Conservation (phyloP, 345 rosid species). For the Arabidopsis thaliana region TAIR10.1 NC_003071.7:10970501-10971000, state of each 20-base stretch:
- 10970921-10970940: constrained; percentile 82
- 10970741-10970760: constrained; percentile 85
- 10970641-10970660: constrained; percentile 74
- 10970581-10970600: constrained; percentile 12
- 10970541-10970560: constrained; percentile 41
- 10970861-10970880: constrained; percentile 30
- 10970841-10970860: constrained; percentile 19
- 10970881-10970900: constrained; percentile 1
- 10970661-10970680: constrained; percentile 77
- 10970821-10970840: constrained; percentile 10
- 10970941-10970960: constrained; percentile 69
- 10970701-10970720: constrained; percentile 72
- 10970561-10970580: constrained; percentile 13
- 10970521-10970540: constrained; percentile 47
- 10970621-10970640: constrained; percentile 64
- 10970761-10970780: constrained; percentile 75
- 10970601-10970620: constrained; percentile 63
- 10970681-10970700: constrained; percentile 80
- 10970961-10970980: constrained; percentile 82
- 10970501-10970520: constrained; percentile 87
- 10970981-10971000: constrained; percentile 81
- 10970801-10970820: constrained; percentile 28
- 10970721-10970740: constrained; percentile 96
- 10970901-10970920: constrained; percentile 66
- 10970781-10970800: constrained; percentile 52